Evolutionary conservation across 1,284 basidiomycete genomes (phyloP), one percentile per base, ranked within the genome.

Genomic region (Laetiporus sulphureus): DNA sequence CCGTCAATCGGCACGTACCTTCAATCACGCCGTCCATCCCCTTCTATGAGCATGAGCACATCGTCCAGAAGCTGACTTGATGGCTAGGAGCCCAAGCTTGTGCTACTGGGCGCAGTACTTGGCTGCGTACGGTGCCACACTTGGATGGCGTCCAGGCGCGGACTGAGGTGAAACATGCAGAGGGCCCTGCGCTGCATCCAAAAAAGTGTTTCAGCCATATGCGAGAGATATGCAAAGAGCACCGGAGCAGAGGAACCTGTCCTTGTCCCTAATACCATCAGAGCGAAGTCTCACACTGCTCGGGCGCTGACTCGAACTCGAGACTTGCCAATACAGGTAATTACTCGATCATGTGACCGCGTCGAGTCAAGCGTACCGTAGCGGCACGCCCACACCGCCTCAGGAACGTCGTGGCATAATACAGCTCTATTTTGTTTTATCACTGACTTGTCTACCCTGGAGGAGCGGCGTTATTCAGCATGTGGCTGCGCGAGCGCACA

Each of bases 241-340:
- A n/a, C 40, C 22, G 22, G 32, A 36, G 25, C 23, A 16, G 27
- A 29, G 18, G 8, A 7, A 12, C 4, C 25, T 21, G 15, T 13
- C 20, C 16, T 10, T 20, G 12, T 4, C 3, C 27, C 8, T 20
- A 25, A 15, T 13, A 38, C 36, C n/a, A 18, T 18, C 10, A 38
- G 24, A 15, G 23, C 24, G 7, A 29, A 38, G 24, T 25, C 24
- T 38, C 5, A 24, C 32, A 18, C 8, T 20, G 32, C 34, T 24
- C 20, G 36, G 38, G 23, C 38, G 21, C 34, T 42, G 33, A 36
- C 40, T 42, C 34, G 34, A 24, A 15, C 6, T 16, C 40, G 15
- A 36, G 11, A 27, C n/a, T 18, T 36, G 24, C 40, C 40, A 13
- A 1, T 19, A 24, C 15, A 22, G 31, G 40, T 10, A 30, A n/a